Base-by-base conservation (phyloP, 768 basidiomycete genomes). In the Collybia sp. region DNA sequence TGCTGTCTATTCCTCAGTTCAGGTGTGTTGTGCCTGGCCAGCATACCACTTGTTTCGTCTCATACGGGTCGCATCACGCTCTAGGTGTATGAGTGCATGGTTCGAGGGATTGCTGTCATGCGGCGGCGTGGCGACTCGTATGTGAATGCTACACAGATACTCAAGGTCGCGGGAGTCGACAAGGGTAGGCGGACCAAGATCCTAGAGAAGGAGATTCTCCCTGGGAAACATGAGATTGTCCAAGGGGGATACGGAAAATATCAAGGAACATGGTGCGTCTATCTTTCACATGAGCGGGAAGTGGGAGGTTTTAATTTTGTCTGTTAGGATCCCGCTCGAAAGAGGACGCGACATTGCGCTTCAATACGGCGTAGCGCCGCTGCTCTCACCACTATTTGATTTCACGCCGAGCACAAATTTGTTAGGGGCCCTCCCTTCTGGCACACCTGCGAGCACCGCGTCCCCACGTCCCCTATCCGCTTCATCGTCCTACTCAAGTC, bases 161-260 rank as follows among this genome's bases (percentile, higher is more conserved):
- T 99, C 55, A 99, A 99, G 68, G 95, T 99, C 33, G 94, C 95
- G 5, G 96, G 96, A 35, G 88, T 98, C 50, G 93, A 95, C 71
- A 99, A 99, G 67, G 93, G 93, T 1, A 81, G 87, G 37, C 79
- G 96, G 34, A 97, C 95, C 12, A 97, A 97, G 78, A 96, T 98
- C 44, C 72, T 92, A 12, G 89, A 98, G 75, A 96, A 94, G 65
- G 95, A 99, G 70, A 92, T 99, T 51, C 77, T 94, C 36, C 88
- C 88, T 46, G 93, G 93, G 40, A 86, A 88, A 66, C 92, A 96
- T 65, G 95, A 99, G 66, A 98, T 98, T 63, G 92, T 99, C 5
- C 96, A 98, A 65, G 96, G 96, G 33, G 96, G 96, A 25, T 98
- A 98, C 62, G 96, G 96, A 18, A 95, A 97, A 71, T 99, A 97